Conservation (phyloP, 2,329 filamentous ascomycete species). For the Stagonosporopsis tanaceti region DNA sequence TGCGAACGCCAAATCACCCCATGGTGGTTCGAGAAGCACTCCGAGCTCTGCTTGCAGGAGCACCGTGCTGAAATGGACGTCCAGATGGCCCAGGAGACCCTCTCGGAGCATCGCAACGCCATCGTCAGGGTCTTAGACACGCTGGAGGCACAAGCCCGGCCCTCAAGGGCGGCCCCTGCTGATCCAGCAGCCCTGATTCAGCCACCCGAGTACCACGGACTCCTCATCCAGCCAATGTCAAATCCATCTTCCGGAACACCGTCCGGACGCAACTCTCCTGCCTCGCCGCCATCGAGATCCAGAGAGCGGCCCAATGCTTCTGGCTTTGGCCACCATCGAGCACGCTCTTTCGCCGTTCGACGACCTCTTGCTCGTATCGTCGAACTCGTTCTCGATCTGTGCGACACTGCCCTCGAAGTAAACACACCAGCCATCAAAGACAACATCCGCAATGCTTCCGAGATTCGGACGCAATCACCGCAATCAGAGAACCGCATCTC, state of each 20-base stretch:
- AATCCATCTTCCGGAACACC: slow-evolving; percentile 72
- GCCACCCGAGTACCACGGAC: slow-evolving; percentile 84
- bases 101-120: slow-evolving; percentile 90
- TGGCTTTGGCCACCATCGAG: slow-evolving; percentile 80
- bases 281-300: slow-evolving; percentile 70
- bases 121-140: slow-evolving; percentile 96
- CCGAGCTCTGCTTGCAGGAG: slow-evolving; percentile 93
- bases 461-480: slow-evolving; percentile 91
- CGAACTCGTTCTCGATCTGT: slow-evolving; percentile 91
- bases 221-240: slow-evolving; percentile 79
- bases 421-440: slow-evolving; percentile 95
- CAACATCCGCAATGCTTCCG: slow-evolving; percentile 67
- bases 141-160: slow-evolving; percentile 79
- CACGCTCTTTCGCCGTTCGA: slow-evolving; percentile 88
- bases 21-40: slow-evolving; percentile 99
- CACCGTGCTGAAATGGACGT: slow-evolving; percentile 98
- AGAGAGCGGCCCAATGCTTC: slow-evolving; percentile 73
- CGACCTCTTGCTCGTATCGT: slow-evolving; percentile 92
- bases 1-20: slow-evolving; percentile 96
- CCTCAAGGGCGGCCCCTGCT: slow-evolving; percentile 61
- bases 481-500: slow-evolving; percentile 94
- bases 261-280: slow-evolving; percentile 74
- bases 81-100: slow-evolving; percentile 89
- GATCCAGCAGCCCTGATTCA: slow-evolving; percentile 58
- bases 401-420: slow-evolving; percentile 94